Evolutionary conservation across 1,284 basidiomycete species (phyloP).

Genomic region (Trichosporon sp.): DNA sequence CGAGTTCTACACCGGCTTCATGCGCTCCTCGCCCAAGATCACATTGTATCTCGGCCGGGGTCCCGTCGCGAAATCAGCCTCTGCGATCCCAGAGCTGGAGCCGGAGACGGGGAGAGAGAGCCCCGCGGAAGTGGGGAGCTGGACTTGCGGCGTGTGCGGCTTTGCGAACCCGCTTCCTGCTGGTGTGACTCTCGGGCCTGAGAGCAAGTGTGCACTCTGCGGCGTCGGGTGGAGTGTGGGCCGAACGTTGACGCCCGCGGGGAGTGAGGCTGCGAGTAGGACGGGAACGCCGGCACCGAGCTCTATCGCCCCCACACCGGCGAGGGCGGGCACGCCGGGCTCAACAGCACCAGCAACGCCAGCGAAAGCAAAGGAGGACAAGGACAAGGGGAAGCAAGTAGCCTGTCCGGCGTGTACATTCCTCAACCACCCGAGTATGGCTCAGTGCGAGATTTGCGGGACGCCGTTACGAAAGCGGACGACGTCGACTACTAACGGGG

Average conservation of each 20-base stretch:
- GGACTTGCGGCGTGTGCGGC: conserved; percentile 85
- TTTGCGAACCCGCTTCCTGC: conserved; percentile 68
- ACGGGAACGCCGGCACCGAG: neutral
- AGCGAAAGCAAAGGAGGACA: neutral
- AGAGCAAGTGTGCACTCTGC: conserved; percentile 72
- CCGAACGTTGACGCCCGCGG: conserved; percentile 1
- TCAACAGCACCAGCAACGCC: too few relatives aligned
- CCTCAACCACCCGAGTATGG: conserved; percentile 77
- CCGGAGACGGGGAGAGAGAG: neutral
- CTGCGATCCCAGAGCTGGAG: neutral
- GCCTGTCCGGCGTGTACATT: conserved; percentile 90
- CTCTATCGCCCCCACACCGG: neutral
- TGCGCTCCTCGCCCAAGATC: conserved; percentile 86
- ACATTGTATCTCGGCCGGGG: conserved; percentile 67
- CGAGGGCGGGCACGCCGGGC: neutral
- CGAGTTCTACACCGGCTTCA: conserved; percentile 88
- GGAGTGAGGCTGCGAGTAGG: neutral
- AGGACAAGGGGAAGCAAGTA: conserved; percentile 46
- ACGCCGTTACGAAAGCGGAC: conserved; percentile 61
- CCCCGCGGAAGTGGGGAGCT: conserved; percentile 47
- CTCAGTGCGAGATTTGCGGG: conserved; percentile 83
- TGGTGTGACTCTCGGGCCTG: conserved; percentile 40
- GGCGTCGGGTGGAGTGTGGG: conserved; percentile 56
- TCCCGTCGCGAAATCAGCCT: conserved; percentile 22
- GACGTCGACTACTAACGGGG: neutral